Evolutionary conservation across 2,329 filamentous ascomycete species (phyloP), one percentile per base, ranked within the genome.

Genomic region (Lecanoromycetidae sp.): DNA sequence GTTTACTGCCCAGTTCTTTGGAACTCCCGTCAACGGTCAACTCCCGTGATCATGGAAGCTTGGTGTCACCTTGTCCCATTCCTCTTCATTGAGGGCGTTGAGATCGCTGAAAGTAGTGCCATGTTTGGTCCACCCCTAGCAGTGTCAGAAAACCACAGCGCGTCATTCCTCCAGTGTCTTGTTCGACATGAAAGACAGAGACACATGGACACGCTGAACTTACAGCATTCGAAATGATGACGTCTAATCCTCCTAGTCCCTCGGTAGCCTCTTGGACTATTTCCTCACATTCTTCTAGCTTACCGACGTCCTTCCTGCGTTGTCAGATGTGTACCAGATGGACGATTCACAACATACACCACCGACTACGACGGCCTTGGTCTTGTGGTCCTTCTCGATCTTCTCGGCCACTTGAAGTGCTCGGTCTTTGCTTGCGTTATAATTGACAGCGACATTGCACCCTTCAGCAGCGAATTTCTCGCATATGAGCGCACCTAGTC

Each of bases 161-260:
- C n/a, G n/a, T n/a, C n/a, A n/a, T n/a, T n/a, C n/a, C n/a, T n/a
- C n/a, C n/a, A n/a, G n/a, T n/a, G n/a, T n/a, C n/a, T n/a, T n/a
- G n/a, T n/a, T n/a, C n/a, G n/a, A n/a, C n/a, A n/a, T n/a, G n/a
- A n/a, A n/a, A n/a, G n/a, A n/a, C n/a, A n/a, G n/a, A n/a, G n/a
- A n/a, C n/a, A n/a, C n/a, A n/a, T n/a, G n/a, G n/a, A n/a, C 13
- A 41, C 9, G 46, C 15, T 19, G 20, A 10, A 61, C 69, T 38
- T 57, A 78, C 75, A 15, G 82, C 82, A 61, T 91, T 91, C 2
- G 81, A 83, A 57, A 90, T 76, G 37, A 91, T 69, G 33, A 87
- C 72, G 63, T 91, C 84, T n/a, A 91, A 62, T 1, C 80, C 77
- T 4, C 80, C 82, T 53, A 86, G 70, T n/a, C 63, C 63, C 22